A percentile compares a stretch with the other conserved stretches of the same genome.
These are phyloP conservation scores for Ceraceosorus guamensis DNA, from an alignment of 1,284 basidiomycete species.

Conservation along the genomic window DNA sequence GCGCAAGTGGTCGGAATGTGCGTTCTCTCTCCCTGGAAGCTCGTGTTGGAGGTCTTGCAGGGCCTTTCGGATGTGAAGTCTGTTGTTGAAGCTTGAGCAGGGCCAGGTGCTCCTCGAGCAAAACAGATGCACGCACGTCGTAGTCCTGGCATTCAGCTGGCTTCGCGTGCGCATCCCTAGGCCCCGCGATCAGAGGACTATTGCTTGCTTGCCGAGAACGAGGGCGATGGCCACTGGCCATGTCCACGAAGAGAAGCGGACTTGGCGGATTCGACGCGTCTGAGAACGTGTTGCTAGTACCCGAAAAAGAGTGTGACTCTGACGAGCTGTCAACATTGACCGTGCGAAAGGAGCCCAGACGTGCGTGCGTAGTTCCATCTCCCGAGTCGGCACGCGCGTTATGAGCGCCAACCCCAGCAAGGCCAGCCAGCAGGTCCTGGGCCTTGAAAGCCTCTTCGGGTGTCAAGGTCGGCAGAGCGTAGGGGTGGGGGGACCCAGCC, in stretches of 20 bases:
- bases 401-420: background rate
- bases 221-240: too few relatives aligned
- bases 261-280: too few relatives aligned
- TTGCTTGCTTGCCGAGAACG: too few relatives aligned
- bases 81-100: background rate
- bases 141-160: too few relatives aligned
- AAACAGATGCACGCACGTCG: background rate
- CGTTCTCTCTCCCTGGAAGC: background rate
- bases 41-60: background rate
- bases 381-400: background rate
- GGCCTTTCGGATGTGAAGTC: background rate
- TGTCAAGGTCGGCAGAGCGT: background rate
- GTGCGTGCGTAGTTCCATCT: too few relatives aligned
- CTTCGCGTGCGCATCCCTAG: too few relatives aligned
- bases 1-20: background rate
- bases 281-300: too few relatives aligned
- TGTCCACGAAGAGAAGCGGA: too few relatives aligned
- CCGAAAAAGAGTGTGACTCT: too few relatives aligned
- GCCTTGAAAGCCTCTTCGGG: background rate
- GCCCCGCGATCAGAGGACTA: too few relatives aligned
- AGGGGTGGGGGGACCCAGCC: background rate
- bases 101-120: background rate
- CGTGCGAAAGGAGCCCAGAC: too few relatives aligned
- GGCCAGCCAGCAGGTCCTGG: background rate
- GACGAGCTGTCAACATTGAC: too few relatives aligned